These are phyloP conservation scores for Ochromonas danica DNA, from an alignment of 108 stramenopile species.

Conservation along the genomic window DNA sequence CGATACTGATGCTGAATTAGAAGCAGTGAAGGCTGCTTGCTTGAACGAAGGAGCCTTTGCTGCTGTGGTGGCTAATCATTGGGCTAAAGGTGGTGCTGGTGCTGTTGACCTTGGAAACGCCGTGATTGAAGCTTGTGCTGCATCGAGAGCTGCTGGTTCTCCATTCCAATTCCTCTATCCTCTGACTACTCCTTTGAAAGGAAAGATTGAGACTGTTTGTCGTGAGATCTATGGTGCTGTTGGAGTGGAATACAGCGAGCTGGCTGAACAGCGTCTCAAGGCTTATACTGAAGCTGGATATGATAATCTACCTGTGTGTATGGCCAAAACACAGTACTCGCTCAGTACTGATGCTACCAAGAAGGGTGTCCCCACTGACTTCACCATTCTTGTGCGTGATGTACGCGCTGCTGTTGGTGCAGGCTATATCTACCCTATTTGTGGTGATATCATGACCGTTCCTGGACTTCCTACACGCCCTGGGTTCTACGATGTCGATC, in stretches of 20 bases:
- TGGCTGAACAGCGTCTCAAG: conserved; percentile 80
- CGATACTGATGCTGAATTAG: conserved; percentile 68
- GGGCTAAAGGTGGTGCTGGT: conserved; percentile 92
- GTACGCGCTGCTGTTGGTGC: conserved; percentile 92
- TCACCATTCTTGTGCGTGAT: conserved; percentile 85
- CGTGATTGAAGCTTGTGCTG: conserved; percentile 77
- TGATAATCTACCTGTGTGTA: conserved; percentile 90
- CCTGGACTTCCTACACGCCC: conserved; percentile 96
- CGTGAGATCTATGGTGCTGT: conserved; percentile 94
- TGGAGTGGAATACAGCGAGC: conserved; percentile 81
- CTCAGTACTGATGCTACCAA: conserved; percentile 85
- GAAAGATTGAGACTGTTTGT: conserved; percentile 82
- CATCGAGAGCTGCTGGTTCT: conserved; percentile 50
- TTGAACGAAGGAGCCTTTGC: conserved; percentile 84
- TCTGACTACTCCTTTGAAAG: conserved; percentile 69
- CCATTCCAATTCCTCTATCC: conserved; percentile 87
- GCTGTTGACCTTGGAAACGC: conserved; percentile 83
- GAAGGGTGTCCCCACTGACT: conserved; percentile 87
- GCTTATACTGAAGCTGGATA: conserved; percentile 64
- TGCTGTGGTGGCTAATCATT: conserved; percentile 89
- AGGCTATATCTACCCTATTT: conserved; percentile 92
- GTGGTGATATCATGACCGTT: conserved; percentile 98
- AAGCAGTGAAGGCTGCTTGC: conserved; percentile 71
- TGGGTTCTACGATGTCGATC: conserved; percentile 98
- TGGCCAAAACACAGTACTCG: conserved; percentile 98